Evolutionary conservation across 306 rosid genomes (phyloP).

Genomic region (Cucurbita ficifolia): DNA sequence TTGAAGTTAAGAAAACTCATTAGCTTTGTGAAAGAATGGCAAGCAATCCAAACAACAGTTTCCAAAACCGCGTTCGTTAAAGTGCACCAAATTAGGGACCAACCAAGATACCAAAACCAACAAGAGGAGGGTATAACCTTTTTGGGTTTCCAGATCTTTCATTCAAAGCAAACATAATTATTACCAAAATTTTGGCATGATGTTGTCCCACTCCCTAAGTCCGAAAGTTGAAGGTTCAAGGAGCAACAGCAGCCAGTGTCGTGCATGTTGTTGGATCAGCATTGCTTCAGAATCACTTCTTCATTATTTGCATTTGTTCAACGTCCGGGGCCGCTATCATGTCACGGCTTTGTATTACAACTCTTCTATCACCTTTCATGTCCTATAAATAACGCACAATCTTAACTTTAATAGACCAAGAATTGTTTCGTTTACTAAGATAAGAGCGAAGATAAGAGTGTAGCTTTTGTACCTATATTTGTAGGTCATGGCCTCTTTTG

Average conservation of each 20-base stretch:
- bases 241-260: constrained; percentile 1
- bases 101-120: not conserved
- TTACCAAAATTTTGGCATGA: constrained; percentile 7
- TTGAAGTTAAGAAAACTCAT: too few relatives aligned
- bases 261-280: constrained; percentile 12
- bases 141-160: not conserved
- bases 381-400: not conserved
- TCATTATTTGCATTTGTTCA: constrained; percentile 20
- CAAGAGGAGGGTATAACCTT: not conserved
- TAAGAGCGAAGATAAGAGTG: not conserved
- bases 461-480: not conserved
- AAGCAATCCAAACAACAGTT: too few relatives aligned
- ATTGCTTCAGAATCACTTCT: constrained; percentile 49
- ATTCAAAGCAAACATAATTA: constrained; percentile 8
- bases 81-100: not conserved
- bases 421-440: not conserved
- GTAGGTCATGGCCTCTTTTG: constrained; percentile 25
- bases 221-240: not conserved
- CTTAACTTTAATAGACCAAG: not conserved
- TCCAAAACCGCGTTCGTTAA: constrained; percentile 1
- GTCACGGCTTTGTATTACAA: not conserved
- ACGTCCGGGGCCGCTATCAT: constrained; percentile 19
- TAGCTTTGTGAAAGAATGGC: too few relatives aligned
- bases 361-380: not conserved
- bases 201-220: not conserved